These are phyloP conservation scores for Evansstolkia leycettana DNA, from an alignment of 495 filamentous ascomycete species.

Conservation along the genomic window DNA sequence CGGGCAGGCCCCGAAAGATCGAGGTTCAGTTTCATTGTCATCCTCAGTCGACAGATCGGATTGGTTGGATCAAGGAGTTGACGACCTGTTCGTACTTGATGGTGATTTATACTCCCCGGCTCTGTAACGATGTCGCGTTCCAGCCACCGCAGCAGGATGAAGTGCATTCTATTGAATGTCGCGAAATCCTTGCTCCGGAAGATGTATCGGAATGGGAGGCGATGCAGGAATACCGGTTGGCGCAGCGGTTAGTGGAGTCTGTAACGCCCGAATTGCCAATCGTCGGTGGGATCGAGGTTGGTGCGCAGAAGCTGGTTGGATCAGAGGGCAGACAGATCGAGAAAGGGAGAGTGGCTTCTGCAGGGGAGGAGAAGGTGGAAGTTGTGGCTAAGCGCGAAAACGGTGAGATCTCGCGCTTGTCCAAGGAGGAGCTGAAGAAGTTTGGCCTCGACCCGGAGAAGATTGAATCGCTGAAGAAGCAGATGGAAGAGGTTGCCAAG, in stretches of 20 bases:
- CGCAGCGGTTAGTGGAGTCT: conserved; percentile 25
- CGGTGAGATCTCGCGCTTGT: conserved; percentile 39
- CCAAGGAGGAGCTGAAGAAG: conserved; percentile 51
- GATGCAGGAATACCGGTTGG: conserved; percentile 30
- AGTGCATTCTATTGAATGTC: conserved; percentile 68
- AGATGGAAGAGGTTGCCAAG: conserved; percentile 30
- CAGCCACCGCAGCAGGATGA: conserved; percentile 71
- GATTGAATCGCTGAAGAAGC: conserved; percentile 50
- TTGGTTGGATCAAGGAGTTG: conserved; percentile 91
- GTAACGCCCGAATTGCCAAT: conserved; percentile 22
- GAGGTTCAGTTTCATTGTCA: conserved; percentile 93
- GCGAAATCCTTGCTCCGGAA: conserved; percentile 48
- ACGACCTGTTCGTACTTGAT: conserved; percentile 90
- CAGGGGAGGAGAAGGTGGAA: conserved; percentile 33
- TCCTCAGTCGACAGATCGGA: conserved; percentile 67
- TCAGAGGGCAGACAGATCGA: conserved; percentile 43
- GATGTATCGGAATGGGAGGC: conserved; percentile 47
- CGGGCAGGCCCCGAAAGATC: conserved; percentile 69
- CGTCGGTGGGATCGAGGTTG: conserved; percentile 49
- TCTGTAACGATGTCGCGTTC: conserved; percentile 90
- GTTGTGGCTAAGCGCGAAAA: conserved; percentile 43
- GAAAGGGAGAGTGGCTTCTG: conserved; percentile 31
- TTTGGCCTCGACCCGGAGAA: conserved; percentile 56
- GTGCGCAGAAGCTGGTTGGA: conserved; percentile 44
- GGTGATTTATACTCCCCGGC: conserved; percentile 83